Base-by-base conservation (phyloP, 2,329 filamentous ascomycete species). In the Pestalotiopsis sp. region DNA sequence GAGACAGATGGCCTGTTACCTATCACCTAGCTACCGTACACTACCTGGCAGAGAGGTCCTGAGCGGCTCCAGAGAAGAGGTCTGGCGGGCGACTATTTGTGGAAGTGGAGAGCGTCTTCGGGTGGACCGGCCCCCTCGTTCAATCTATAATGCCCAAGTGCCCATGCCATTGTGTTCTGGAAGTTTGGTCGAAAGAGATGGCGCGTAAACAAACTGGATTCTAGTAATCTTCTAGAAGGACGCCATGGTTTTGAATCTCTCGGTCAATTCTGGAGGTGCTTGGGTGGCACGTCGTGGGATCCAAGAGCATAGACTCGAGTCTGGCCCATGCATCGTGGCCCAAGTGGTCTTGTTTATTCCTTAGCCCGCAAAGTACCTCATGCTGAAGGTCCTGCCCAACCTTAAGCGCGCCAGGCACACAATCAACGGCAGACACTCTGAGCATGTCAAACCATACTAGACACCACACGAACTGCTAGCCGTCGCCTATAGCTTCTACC, bases 1-100 rank as follows among this genome's bases (percentile, higher is more conserved):
- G 64, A 66, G 64, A 66, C 64, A 26, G 64, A 55, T 59, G 64
- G 60, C 59, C 64, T 44, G 20, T 39, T 58, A 35, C 56, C 17
- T n/a, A 17, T 58, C 11, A n/a, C 44, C 44, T 35, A 9, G 7
- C 30, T 35, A 35, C 30, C 30, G 30, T 2, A 35, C 30, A 35
- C 30, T 35, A 35, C 30, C 30, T 35, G 30, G 30, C 30, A 35
- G 30, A 52, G 40, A 44, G 24, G 44, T 52, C 44, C 44, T 52
- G 44, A 52, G 17, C 44, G 20, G 44, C 44, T 52, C 44, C 30
- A 35, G 30, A 35, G 30, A 35, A 35, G 22, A 35, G 56, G 22
- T 35, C 26, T 58, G 56, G 26, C 17, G 24, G 56, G 56, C 13
- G 48, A 17, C 56, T 35, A 35, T 58, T 35, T 58, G 22, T 58